Evolutionary conservation across 1,139 yeast genomes (phyloP).

Genomic region (Candida tropicalis): DNA sequence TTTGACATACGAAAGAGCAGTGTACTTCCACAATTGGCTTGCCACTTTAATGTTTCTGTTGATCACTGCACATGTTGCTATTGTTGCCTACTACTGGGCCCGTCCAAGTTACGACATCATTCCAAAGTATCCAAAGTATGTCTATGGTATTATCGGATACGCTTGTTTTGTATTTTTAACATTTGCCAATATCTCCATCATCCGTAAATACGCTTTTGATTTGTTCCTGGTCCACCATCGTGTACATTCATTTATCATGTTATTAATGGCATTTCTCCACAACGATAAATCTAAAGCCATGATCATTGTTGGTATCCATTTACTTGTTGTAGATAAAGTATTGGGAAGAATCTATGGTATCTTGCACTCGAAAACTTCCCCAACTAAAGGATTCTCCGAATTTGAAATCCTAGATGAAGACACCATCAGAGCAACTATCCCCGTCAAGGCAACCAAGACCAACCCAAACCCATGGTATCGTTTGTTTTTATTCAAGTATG

Average conservation of each 20-base stretch:
- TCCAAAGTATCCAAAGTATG: conserved; percentile 43
- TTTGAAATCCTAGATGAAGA: conserved; percentile 46
- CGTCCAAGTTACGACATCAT: conserved; percentile 37
- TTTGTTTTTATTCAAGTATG: conserved; percentile 35
- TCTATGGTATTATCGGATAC: conserved; percentile 52
- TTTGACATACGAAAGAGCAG: conserved; percentile 41
- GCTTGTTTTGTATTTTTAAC: conserved; percentile 38
- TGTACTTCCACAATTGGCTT: conserved; percentile 48
- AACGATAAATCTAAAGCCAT: conserved; percentile 36
- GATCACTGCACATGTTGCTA: conserved; percentile 36
- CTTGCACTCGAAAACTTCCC: conserved; percentile 37
- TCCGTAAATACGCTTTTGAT: conserved; percentile 46
- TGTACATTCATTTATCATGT: conserved; percentile 44
- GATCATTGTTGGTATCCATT: conserved; percentile 47
- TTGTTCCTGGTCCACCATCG: conserved; percentile 49
- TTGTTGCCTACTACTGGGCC: conserved; percentile 43
- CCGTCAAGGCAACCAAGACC: conserved; percentile 26
- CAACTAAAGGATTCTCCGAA: conserved; percentile 42
- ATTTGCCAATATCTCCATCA: conserved; percentile 38
- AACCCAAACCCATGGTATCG: conserved; percentile 31
- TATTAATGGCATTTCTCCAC: conserved; percentile 47
- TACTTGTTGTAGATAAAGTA: conserved; percentile 48
- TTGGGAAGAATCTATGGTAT: conserved; percentile 31
- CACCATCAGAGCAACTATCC: conserved; percentile 43
- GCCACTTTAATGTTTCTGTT: conserved; percentile 42